Evolutionary conservation across 2,329 filamentous ascomycete genomes (phyloP).

Genomic region (Phyllosticta ampelicida): DNA sequence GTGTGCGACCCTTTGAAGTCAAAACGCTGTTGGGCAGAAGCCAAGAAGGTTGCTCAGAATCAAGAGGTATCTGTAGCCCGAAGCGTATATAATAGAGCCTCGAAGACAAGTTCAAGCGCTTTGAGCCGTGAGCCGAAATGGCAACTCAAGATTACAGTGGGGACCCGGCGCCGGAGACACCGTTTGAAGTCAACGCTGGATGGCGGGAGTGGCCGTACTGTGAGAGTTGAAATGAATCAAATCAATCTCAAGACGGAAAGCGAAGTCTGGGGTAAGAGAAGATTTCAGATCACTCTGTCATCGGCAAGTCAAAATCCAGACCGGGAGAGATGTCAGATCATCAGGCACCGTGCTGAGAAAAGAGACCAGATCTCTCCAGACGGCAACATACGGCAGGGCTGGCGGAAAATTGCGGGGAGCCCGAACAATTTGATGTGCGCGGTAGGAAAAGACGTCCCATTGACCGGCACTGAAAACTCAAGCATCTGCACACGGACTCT

Average conservation of each 20-base stretch:
- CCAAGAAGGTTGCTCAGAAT: no score
- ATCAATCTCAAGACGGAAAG: no score
- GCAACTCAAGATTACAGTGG: no score
- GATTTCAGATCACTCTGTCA: no score
- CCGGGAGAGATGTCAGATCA: background rate
- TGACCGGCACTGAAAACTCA: background rate
- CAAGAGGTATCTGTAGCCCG: no score
- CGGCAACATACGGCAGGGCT: background rate
- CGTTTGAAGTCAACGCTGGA: background rate
- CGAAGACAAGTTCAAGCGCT: no score
- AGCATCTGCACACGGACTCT: background rate
- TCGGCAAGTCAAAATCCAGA: no score
- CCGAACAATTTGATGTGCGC: background rate
- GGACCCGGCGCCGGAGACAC: no score
- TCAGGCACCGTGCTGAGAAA: background rate
- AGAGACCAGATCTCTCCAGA: background rate
- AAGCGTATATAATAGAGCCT: no score
- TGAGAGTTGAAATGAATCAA: background rate
- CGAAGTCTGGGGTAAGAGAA: no score
- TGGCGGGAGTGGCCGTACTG: background rate
- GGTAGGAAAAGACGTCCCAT: background rate
- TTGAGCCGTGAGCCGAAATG: no score
- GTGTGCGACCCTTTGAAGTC: background rate
- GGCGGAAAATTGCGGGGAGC: background rate
- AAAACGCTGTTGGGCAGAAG: background rate